A percentile compares a stretch with the other conserved stretches of the same genome.
Conservation (phyloP, 148 eudicot species). For the Fagopyrum esculentum region DNA sequence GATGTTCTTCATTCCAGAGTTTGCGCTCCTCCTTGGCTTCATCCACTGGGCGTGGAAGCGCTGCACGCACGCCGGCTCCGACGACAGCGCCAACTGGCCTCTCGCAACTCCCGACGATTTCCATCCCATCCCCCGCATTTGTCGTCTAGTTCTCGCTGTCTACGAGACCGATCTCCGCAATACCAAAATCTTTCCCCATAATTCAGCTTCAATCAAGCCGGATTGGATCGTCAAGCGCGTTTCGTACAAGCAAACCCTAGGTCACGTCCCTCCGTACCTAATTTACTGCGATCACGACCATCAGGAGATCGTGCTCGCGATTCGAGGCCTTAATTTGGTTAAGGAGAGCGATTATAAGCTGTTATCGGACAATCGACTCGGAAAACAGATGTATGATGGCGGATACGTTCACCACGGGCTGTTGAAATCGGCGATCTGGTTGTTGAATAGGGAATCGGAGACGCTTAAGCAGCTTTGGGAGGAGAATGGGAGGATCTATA, state of each 20-base stretch:
- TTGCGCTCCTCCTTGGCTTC: constrained; percentile 52
- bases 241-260: constrained; percentile 54
- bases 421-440: constrained; percentile 72
- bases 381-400: constrained; percentile 86
- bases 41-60: constrained; percentile 84
- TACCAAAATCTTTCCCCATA: constrained; percentile 41
- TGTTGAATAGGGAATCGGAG: constrained; percentile 58
- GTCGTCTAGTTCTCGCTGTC: constrained; percentile 60
- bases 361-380: constrained; percentile 53
- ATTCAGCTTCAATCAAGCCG: constrained; percentile 43
- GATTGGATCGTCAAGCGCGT: constrained; percentile 66
- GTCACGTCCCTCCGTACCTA: constrained; percentile 74
- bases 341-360: constrained; percentile 71
- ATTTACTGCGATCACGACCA: constrained; percentile 57
- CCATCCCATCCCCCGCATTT: constrained; percentile 66
- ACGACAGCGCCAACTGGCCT: constrained; percentile 86
- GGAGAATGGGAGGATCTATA: constrained; percentile 55
- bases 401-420: constrained; percentile 89
- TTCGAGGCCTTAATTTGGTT: constrained; percentile 64
- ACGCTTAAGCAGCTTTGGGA: constrained; percentile 53
- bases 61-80: constrained; percentile 81
- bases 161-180: constrained; percentile 63
- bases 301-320: constrained; percentile 57
- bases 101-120: constrained; percentile 60
- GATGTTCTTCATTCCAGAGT: constrained; percentile 23